Evolutionary conservation across 2,329 filamentous ascomycete genomes (phyloP).

Genomic region (Paramyrothecium sp.): DNA sequence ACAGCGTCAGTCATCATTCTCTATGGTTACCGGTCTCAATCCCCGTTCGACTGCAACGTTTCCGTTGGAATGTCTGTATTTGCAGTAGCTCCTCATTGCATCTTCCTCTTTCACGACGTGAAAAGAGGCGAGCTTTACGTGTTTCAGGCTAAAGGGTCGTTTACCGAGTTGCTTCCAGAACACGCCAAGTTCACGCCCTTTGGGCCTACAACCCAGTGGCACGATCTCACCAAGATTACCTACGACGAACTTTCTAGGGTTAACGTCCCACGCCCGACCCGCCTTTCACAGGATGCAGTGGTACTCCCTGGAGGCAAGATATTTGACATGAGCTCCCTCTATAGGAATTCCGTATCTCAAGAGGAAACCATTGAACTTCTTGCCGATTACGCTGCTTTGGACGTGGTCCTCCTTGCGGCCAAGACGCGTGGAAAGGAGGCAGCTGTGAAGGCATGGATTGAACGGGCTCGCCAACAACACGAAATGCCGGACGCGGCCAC

Average conservation of each 20-base stretch:
- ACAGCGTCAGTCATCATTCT: background rate
- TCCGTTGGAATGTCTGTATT: background rate
- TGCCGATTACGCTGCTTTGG: background rate
- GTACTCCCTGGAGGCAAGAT: background rate
- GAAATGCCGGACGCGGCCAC: background rate
- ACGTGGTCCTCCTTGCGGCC: background rate
- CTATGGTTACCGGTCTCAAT: background rate
- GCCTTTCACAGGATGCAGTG: background rate
- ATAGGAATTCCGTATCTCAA: background rate
- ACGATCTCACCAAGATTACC: background rate
- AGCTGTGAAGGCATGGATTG: background rate
- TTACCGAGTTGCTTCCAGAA: background rate
- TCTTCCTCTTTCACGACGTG: background rate
- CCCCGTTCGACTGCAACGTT: background rate
- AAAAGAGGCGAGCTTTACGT: background rate
- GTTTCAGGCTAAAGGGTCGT: background rate
- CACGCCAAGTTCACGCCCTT: background rate
- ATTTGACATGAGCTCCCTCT: background rate
- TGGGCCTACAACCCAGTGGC: background rate
- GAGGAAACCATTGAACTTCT: background rate
- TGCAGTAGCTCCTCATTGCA: background rate
- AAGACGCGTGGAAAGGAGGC: background rate
- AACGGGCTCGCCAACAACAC: background rate
- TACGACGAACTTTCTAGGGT: background rate
- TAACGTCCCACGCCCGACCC: background rate